These are phyloP conservation scores for Cylindrotheca closterium DNA, from an alignment of 108 stramenopile genomes.

Conservation along the genomic window DNA sequence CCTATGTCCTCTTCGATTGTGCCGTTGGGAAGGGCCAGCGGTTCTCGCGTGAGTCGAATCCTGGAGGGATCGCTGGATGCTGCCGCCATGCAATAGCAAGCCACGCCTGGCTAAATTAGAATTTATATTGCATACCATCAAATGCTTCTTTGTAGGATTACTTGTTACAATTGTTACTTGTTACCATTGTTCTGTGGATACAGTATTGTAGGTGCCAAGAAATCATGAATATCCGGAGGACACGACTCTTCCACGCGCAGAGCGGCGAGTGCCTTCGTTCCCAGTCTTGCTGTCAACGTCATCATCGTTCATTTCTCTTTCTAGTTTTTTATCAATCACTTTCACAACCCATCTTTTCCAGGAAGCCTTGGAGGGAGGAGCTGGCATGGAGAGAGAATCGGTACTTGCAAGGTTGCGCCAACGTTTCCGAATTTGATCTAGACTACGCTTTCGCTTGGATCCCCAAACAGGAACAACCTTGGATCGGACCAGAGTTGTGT, in stretches of 20 bases:
- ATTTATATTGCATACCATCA: too few relatives aligned
- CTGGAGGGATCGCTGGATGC: conserved; percentile 69
- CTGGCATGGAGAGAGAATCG: too few relatives aligned
- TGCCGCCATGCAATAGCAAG: conserved; percentile 37
- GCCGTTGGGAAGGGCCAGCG: conserved; percentile 73
- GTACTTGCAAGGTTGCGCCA: conserved; percentile 9
- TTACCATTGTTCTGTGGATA: too few relatives aligned
- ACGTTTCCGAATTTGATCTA: conserved; percentile 17
- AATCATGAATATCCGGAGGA: too few relatives aligned
- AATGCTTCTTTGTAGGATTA: too few relatives aligned
- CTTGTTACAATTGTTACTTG: too few relatives aligned
- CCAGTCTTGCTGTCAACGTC: too few relatives aligned
- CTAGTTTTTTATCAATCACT: too few relatives aligned
- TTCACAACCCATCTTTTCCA: conserved; percentile 19
- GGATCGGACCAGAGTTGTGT: conserved; percentile 12
- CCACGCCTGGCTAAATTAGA: neutral
- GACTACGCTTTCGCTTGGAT: conserved; percentile 21
- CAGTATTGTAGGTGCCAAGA: too few relatives aligned
- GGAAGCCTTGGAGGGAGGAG: neutral
- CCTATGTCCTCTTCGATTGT: conserved; percentile 26
- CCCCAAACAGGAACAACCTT: conserved; percentile 30
- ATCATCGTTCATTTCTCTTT: too few relatives aligned
- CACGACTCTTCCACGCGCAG: too few relatives aligned
- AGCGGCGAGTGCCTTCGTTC: too few relatives aligned
- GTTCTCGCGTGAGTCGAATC: conserved; percentile 68